A percentile compares a stretch with the other conserved stretches of the same genome.
These are phyloP conservation scores for Lepraria neglecta DNA, from an alignment of 495 filamentous ascomycete genomes.

Conservation along the genomic window DNA sequence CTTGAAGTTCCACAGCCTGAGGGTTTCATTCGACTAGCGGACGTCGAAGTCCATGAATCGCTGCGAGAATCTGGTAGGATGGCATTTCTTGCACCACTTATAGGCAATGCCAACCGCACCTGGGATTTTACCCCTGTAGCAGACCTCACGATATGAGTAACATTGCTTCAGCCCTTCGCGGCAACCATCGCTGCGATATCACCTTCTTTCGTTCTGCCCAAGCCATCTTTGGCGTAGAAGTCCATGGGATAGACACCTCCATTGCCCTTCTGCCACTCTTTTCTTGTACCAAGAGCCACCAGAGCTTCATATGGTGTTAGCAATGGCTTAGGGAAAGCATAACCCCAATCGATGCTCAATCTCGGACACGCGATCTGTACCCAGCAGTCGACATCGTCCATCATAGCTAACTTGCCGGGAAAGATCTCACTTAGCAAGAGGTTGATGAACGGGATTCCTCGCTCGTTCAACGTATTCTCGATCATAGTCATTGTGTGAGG, in stretches of 20 bases:
- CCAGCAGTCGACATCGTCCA: constrained; percentile 92
- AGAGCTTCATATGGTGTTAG: constrained; percentile 93
- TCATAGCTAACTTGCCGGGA: constrained; percentile 85
- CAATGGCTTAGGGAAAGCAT: constrained; percentile 83
- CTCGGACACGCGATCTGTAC: constrained; percentile 95
- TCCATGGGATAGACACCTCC: constrained; percentile 92
- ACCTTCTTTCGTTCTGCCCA: constrained; percentile 66
- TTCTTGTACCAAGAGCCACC: constrained; percentile 68
- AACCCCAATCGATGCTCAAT: constrained; percentile 97
- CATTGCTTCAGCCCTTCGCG: constrained; percentile 20
- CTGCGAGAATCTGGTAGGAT: too few relatives aligned
- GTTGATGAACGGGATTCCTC: constrained; percentile 72
- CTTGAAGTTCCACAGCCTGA: too few relatives aligned
- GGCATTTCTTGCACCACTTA: too few relatives aligned
- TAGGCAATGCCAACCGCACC: too few relatives aligned
- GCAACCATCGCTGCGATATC: constrained; percentile 13
- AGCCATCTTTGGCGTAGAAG: constrained; percentile 87
- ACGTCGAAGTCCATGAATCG: too few relatives aligned
- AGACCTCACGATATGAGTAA: neutral
- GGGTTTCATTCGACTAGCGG: too few relatives aligned
- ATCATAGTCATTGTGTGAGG: constrained; percentile 85
- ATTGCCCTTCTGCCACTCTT: constrained; percentile 66
- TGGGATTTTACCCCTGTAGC: too few relatives aligned
- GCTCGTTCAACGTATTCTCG: constrained; percentile 60
- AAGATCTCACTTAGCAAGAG: constrained; percentile 90